Evolutionary conservation across 495 filamentous ascomycete genomes (phyloP).

Genomic region (Penicillium roqueforti): DNA sequence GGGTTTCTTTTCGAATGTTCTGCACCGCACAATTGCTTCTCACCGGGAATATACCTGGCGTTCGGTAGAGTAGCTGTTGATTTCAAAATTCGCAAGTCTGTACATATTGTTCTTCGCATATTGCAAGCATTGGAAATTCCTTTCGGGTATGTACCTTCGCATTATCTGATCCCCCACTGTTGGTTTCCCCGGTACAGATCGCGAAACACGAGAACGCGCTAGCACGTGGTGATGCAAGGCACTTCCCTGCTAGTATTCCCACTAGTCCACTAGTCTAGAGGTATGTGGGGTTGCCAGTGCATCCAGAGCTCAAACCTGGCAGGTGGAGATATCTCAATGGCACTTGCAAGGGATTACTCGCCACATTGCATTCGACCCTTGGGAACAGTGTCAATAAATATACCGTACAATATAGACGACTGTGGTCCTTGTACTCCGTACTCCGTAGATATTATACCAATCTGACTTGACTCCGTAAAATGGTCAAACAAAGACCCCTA

Average conservation of each 20-base stretch:
- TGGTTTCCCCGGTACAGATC: not conserved
- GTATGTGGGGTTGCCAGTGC: slow-evolving; percentile 8
- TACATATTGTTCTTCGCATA: slow-evolving; percentile 2
- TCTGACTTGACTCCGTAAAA: not conserved
- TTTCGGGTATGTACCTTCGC: not conserved
- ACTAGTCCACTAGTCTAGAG: not conserved
- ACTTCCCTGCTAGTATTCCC: not conserved
- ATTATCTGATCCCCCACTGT: not conserved
- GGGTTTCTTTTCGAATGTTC: not conserved
- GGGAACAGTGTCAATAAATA: not conserved
- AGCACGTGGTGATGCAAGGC: slow-evolving; percentile 8
- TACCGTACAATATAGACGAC: not conserved
- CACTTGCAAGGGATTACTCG: slow-evolving; percentile 5
- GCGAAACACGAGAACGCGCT: slow-evolving; percentile 9
- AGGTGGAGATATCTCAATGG: slow-evolving; percentile 10
- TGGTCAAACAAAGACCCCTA: not conserved
- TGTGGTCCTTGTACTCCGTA: not conserved
- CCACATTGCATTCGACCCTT: slow-evolving; percentile 6
- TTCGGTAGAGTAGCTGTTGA: not conserved
- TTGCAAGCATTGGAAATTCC: not conserved
- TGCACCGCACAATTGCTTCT: not conserved
- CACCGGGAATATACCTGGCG: slow-evolving; percentile 16
- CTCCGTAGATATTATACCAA: not conserved
- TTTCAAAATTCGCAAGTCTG: not conserved
- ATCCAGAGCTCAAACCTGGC: slow-evolving; percentile 8